Evolutionary conservation across 257 asterid species (phyloP).

Genomic region (Nicotiana otophora): DNA sequence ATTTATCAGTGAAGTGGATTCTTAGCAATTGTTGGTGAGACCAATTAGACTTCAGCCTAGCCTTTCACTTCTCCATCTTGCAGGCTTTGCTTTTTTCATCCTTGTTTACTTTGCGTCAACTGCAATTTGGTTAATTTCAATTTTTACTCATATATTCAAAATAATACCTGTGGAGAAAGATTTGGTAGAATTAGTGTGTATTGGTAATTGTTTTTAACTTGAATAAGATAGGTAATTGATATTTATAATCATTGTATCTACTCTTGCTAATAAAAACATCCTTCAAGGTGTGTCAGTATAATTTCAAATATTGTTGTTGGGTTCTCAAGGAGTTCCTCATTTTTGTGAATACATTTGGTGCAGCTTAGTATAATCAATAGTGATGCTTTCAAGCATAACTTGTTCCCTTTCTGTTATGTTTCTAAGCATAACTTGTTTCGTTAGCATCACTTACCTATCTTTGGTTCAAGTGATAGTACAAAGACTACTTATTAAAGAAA

Average conservation of each 20-base stretch:
- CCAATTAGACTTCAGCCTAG: neutral
- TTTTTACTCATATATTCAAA: neutral
- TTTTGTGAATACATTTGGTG: neutral
- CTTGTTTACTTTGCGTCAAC: neutral
- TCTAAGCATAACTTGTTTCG: neutral
- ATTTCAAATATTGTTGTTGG: neutral
- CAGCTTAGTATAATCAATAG: neutral
- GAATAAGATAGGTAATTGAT: neutral
- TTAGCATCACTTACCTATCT: too few relatives aligned
- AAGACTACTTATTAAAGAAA: neutral
- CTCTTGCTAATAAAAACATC: neutral
- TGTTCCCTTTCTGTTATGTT: neutral
- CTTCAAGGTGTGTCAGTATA: neutral
- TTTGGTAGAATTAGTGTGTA: neutral
- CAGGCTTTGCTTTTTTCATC: too few relatives aligned
- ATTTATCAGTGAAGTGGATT: neutral
- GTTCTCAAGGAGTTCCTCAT: neutral
- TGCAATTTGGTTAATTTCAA: neutral
- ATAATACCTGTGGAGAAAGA: neutral
- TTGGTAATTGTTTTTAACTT: neutral
- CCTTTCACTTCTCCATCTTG: neutral
- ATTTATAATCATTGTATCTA: neutral
- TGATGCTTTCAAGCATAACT: neutral
- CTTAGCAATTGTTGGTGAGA: neutral
- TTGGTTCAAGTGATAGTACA: neutral